These are phyloP conservation scores for Elsinoe australis DNA, from an alignment of 2,329 filamentous ascomycete genomes.

Conservation along the genomic window DNA sequence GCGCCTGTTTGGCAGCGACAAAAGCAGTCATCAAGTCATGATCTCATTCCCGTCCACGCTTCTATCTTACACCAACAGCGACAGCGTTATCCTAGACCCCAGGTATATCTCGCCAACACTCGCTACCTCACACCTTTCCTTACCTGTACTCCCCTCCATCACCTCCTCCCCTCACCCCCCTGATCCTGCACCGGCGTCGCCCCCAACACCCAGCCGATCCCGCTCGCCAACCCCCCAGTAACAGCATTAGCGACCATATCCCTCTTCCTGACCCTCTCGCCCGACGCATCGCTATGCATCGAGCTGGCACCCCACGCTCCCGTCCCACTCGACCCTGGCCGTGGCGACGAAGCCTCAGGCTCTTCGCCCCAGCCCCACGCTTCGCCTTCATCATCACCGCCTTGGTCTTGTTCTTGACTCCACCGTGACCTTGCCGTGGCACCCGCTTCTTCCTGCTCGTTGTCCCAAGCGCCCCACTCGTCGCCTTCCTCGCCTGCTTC, in stretches of 20 bases:
- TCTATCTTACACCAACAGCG: too few relatives aligned
- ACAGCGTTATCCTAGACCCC: too few relatives aligned
- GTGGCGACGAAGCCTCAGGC: not conserved
- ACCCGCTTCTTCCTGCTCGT: constrained; percentile 1
- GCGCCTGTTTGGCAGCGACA: too few relatives aligned
- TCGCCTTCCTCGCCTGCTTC: constrained; percentile 7
- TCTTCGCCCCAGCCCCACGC: constrained; percentile 12
- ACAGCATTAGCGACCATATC: constrained; percentile 63
- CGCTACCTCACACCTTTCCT: too few relatives aligned
- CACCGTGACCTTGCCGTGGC: too few relatives aligned
- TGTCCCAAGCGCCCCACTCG: constrained; percentile 10
- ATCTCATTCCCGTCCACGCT: too few relatives aligned
- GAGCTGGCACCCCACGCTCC: constrained; percentile 3
- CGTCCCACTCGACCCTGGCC: constrained; percentile 1
- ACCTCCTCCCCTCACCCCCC: not conserved
- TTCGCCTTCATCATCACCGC: constrained; percentile 15
- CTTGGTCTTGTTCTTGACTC: not conserved
- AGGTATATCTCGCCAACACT: too few relatives aligned
- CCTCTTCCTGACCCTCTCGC: constrained; percentile 54
- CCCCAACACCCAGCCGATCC: constrained; percentile 58
- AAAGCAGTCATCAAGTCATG: too few relatives aligned
- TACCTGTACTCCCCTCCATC: not conserved
- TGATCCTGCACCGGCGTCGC: constrained; percentile 28
- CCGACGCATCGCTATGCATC: not conserved
- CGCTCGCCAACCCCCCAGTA: constrained; percentile 53